Evolutionary conservation across 208 protist species (phyloP).

Genomic region (Jaenimonas drosophilae): DNA sequence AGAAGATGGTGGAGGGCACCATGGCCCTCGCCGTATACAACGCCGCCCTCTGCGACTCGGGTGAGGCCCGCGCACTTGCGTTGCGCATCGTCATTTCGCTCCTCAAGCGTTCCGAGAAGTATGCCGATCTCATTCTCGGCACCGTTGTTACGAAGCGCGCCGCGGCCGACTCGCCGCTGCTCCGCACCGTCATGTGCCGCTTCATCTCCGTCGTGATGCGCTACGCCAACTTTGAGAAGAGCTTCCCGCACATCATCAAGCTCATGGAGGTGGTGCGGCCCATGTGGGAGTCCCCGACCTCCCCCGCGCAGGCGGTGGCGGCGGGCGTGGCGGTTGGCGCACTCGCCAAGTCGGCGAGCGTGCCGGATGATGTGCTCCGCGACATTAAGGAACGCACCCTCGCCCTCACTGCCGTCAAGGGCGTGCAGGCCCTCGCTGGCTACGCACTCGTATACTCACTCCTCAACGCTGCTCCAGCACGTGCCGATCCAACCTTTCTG

Average conservation of each 20-base stretch:
- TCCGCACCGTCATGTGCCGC: constrained; percentile 83
- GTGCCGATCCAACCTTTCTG: constrained; percentile 55
- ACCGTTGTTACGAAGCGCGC: constrained; percentile 76
- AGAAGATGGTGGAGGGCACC: constrained; percentile 85
- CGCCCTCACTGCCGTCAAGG: constrained; percentile 35
- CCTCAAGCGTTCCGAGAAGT: constrained; percentile 65
- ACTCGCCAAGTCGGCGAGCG: constrained; percentile 71
- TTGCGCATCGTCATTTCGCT: constrained; percentile 74
- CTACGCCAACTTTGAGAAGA: constrained; percentile 63
- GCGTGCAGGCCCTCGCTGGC: constrained; percentile 53
- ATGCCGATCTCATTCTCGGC: constrained; percentile 82
- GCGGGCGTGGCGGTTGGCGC: constrained; percentile 73
- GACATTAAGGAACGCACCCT: constrained; percentile 72
- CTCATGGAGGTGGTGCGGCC: constrained; percentile 46
- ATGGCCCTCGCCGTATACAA: constrained; percentile 88
- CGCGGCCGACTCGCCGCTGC: constrained; percentile 67
- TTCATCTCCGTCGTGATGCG: constrained; percentile 85
- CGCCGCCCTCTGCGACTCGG: constrained; percentile 74
- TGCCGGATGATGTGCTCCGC: constrained; percentile 45
- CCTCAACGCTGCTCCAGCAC: constrained; percentile 32
- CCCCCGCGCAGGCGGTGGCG: constrained; percentile 47
- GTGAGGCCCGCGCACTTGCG: constrained; percentile 64
- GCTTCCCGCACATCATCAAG: constrained; percentile 66
- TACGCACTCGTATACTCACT: constrained; percentile 72
- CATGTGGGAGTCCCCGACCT: constrained; percentile 66